These are phyloP conservation scores for Lentinula boryana DNA, from an alignment of 768 basidiomycete genomes.

Conservation along the genomic window DNA sequence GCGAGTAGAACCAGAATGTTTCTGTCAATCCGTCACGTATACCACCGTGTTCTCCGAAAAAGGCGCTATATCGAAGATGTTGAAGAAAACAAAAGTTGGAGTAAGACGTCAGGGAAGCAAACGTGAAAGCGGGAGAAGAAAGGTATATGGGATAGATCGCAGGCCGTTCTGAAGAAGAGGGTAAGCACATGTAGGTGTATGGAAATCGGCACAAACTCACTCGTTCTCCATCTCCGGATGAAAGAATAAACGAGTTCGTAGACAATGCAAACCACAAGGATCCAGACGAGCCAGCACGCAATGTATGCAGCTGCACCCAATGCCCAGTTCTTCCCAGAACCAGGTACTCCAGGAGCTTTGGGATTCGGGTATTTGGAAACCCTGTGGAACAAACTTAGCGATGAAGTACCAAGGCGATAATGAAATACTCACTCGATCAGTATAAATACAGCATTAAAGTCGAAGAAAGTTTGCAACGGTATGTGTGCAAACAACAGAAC, in stretches of 20 bases:
- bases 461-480: conserved; percentile 77
- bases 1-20: conserved; percentile 76
- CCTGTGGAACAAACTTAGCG: conserved; percentile 29
- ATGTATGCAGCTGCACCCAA: conserved; percentile 80
- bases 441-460: conserved; percentile 84
- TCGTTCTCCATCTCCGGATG: conserved; percentile 68
- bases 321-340: conserved; percentile 75
- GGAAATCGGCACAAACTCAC: conserved; percentile 41
- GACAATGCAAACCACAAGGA: conserved; percentile 63
- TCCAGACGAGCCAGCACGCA: conserved; percentile 73
- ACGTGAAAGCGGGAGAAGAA: conserved; percentile 71
- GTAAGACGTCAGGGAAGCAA: conserved; percentile 74
- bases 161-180: conserved; percentile 59
- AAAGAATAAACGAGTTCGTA: conserved; percentile 79
- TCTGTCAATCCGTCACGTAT: conserved; percentile 67
- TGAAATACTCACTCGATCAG: conserved; percentile 64
- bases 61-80: conserved; percentile 70
- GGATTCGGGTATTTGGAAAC: conserved; percentile 73
- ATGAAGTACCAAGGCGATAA: conserved; percentile 3
- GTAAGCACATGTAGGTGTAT: conserved; percentile 16
- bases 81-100: conserved; percentile 81
- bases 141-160: conserved; percentile 78
- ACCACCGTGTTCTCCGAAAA: conserved; percentile 43
- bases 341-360: conserved; percentile 58
- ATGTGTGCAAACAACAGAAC: conserved; percentile 67